Evolutionary conservation across 2,329 filamentous ascomycete genomes (phyloP).

Genomic region (Myotisia sp.): DNA sequence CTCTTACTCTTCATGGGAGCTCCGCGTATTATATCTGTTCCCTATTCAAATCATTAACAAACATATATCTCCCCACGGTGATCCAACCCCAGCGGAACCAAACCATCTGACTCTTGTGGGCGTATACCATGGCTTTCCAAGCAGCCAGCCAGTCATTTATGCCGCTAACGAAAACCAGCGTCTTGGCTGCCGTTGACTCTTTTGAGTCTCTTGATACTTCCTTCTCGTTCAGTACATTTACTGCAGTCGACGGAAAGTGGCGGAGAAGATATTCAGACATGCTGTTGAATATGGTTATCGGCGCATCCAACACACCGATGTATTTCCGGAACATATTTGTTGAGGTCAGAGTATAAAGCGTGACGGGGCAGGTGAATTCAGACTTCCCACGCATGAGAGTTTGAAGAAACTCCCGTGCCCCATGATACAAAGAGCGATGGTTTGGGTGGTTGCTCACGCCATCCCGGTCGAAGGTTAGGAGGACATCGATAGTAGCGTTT

Average conservation of each 20-base stretch:
- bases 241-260: too few species aligned
- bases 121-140: slow-evolving; percentile 73
- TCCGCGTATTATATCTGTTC: slow-evolving; percentile 18
- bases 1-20: too few species aligned
- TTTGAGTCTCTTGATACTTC: slow-evolving; percentile 10
- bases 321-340: slow-evolving; percentile 71
- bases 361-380: slow-evolving; percentile 58
- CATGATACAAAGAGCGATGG: slow-evolving; percentile 77
- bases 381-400: slow-evolving; percentile 48
- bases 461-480: slow-evolving; percentile 75
- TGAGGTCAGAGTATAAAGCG: slow-evolving; percentile 69
- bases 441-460: slow-evolving; percentile 87
- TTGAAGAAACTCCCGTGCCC: slow-evolving; percentile 58
- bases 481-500: slow-evolving; percentile 53
- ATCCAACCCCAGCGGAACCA: slow-evolving; percentile 99
- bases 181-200: slow-evolving; percentile 9
- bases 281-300: slow-evolving; percentile 45
- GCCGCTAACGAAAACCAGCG: slow-evolving; percentile 56
- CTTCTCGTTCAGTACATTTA: neutral
- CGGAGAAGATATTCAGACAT: too few species aligned
- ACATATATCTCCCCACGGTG: slow-evolving; percentile 79
- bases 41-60: slow-evolving; percentile 69
- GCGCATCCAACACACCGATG: slow-evolving; percentile 56
- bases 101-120: slow-evolving; percentile 90
- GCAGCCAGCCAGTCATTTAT: slow-evolving; percentile 51